Evolutionary conservation across 495 filamentous ascomycete genomes (phyloP).

Genomic region (Penicillium paradoxum): DNA sequence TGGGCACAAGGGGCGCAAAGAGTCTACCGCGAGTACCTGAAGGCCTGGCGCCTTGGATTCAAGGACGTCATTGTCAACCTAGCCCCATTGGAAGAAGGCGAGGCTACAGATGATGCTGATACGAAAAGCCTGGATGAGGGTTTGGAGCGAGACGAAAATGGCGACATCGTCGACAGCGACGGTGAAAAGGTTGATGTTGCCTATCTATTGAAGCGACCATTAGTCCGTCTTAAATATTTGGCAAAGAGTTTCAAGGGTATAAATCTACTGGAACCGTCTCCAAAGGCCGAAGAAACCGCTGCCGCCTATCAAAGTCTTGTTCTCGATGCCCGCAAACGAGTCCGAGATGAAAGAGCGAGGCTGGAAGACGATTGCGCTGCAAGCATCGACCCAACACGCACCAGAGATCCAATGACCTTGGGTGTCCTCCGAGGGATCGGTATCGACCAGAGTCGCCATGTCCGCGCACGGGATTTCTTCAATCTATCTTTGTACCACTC

Average conservation of each 20-base stretch:
- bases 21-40: slow-evolving; percentile 83
- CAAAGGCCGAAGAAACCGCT: slow-evolving; percentile 53
- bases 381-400: slow-evolving; percentile 71
- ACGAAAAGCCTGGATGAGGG: slow-evolving; percentile 60
- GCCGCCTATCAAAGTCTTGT: slow-evolving; percentile 65
- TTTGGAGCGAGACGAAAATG: slow-evolving; percentile 69
- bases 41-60: slow-evolving; percentile 89
- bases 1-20: slow-evolving; percentile 77
- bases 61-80: slow-evolving; percentile 93
- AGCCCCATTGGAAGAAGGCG: slow-evolving; percentile 59
- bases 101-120: slow-evolving; percentile 40
- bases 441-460: slow-evolving; percentile 67
- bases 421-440: slow-evolving; percentile 61
- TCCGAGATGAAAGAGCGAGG: slow-evolving; percentile 79
- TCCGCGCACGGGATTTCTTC: slow-evolving; percentile 85
- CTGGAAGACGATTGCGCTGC: slow-evolving; percentile 87
- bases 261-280: slow-evolving; percentile 47
- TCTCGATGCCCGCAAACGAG: slow-evolving; percentile 66
- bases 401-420: slow-evolving; percentile 72
- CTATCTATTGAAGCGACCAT: slow-evolving; percentile 80
- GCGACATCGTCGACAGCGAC: slow-evolving; percentile 68
- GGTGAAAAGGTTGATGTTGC: slow-evolving; percentile 94
- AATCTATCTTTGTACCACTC: slow-evolving; percentile 81
- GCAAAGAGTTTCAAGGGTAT: slow-evolving; percentile 58
- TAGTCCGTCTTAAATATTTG: slow-evolving; percentile 85